Evolutionary conservation across 2,329 filamentous ascomycete genomes (phyloP), one percentile per base, ranked within the genome.

Genomic region (Colletotrichum endophyticum): DNA sequence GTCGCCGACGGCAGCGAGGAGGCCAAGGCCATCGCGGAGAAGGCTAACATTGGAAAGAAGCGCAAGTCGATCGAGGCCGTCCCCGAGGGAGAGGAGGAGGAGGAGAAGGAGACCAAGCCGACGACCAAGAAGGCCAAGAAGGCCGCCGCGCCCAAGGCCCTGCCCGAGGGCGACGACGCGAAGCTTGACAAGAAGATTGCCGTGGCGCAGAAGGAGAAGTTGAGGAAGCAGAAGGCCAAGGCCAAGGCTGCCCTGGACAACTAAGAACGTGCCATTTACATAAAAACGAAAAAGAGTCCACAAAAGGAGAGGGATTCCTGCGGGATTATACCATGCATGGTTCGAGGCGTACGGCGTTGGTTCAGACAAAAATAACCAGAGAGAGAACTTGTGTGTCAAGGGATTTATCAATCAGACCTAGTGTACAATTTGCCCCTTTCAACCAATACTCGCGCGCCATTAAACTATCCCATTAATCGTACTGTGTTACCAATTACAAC

Each of bases 11-110:
- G 89, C 49, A 86, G 84, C 44, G 86, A 89, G 75, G 89, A 89
- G 80, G 82, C 87, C 80, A 88, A 88, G 84, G 86, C 87, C 12
- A 81, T 88, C 76, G 80, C 82, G 79, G 81, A 84, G 49, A 91
- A 90, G 86, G 85, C 90, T 79, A 92, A 92, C 82, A 85, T 92
- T 44, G 91, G 91, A 81, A 95, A 94, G 91, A 92, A 92, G 88
- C 88, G 91, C 79, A 92, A 92, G 86, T 86, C 88, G 2, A 80
- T 89, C 69, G 84, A 83, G 56, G 79, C 81, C 49, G 76, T 72
- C 30, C 71, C 71, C 32, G 72, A 77, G 30, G 86, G 79, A 83
- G 67, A 84, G 80, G 80, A 83, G 63, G 83, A 83, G 79, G 77
- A 77, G 49, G 81, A 82, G 25, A 82, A 81, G 73, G 78, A 81